Conservation (phyloP, 2,329 filamentous ascomycete species). For the Canariomyces notabilis region DNA sequence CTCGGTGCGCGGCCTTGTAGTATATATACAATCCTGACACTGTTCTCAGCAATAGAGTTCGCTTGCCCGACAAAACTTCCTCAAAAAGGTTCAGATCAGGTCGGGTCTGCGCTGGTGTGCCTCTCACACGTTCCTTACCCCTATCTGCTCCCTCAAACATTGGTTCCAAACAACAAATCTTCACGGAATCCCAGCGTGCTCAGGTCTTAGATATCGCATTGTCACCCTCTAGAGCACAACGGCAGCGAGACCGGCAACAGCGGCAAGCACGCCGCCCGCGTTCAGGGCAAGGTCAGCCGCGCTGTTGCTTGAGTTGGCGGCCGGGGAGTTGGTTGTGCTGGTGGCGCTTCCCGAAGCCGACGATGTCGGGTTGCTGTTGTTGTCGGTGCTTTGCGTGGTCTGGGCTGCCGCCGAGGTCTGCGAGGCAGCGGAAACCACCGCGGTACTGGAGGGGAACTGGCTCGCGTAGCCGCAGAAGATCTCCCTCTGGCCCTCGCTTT, state of each 20-base stretch:
- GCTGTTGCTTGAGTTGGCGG: conserved; percentile 22
- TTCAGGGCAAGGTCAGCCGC: conserved; percentile 28
- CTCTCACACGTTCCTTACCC: too few species aligned
- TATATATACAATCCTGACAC: background rate
- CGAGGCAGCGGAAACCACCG: conserved; percentile 21
- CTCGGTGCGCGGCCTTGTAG: too few species aligned
- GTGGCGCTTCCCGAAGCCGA: conserved; percentile 17
- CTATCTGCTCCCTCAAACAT: background rate
- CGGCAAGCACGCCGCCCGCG: conserved; percentile 29
- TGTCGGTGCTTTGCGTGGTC: conserved; percentile 6
- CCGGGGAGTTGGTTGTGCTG: conserved; percentile 13
- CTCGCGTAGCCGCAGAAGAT: conserved; percentile 44
- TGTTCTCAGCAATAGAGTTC: background rate
- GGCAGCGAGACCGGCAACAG: conserved; percentile 30
- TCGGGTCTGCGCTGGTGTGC: too few species aligned
- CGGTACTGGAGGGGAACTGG: conserved; percentile 35
- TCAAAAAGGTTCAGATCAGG: background rate
- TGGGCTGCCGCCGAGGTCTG: conserved; percentile 16
- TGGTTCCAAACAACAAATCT: background rate
- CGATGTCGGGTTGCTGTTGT: conserved; percentile 19
- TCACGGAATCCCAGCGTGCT: background rate
- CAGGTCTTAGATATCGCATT: background rate
- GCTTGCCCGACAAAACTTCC: background rate
- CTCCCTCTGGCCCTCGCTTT: conserved; percentile 35
- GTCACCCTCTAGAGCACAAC: conserved; percentile 27